These are phyloP conservation scores for Saitozyma podzolica DNA, from an alignment of 768 basidiomycete genomes.

Conservation along the genomic window DNA sequence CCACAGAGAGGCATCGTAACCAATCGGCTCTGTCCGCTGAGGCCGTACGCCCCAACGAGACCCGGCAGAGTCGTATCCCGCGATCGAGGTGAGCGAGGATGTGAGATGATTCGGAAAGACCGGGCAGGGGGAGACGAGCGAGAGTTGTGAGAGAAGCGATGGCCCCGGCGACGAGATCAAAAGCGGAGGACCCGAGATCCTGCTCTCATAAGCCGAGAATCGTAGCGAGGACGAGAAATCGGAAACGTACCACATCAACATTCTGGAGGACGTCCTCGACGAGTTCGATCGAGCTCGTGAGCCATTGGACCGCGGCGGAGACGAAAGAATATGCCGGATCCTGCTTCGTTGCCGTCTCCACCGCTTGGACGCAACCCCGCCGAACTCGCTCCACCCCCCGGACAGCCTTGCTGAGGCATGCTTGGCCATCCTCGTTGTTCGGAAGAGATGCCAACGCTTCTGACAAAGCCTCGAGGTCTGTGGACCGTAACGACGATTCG, in stretches of 20 bases:
- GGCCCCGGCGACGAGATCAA: conserved; percentile 8
- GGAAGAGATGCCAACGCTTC: conserved; percentile 14
- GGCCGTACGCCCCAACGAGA: conserved; percentile 4
- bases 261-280: conserved; percentile 12
- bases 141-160: conserved; percentile 22
- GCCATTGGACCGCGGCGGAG: background rate
- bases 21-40: conserved; percentile 36
- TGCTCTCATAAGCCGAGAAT: no score
- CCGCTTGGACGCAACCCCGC: conserved; percentile 16
- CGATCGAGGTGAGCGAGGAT: conserved; percentile 10
- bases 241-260: conserved; percentile 14
- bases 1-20: conserved; percentile 41
- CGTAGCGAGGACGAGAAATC: background rate
- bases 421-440: conserved; percentile 2
- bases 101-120: background rate
- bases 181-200: no score
- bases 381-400: conserved; percentile 32
- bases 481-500: conserved; percentile 6
- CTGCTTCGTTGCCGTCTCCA: background rate
- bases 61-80: background rate
- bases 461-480: background rate
- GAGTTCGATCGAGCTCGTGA: conserved; percentile 7
- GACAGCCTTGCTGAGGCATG: conserved; percentile 25
- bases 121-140: conserved; percentile 1
- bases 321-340: background rate